Percentiles rank a stretch among this genome's conserved stretches.
phyloP scores from a whole-genome alignment of 2,329 filamentous ascomycete species.

The Penicillium sumatraense region DNA sequence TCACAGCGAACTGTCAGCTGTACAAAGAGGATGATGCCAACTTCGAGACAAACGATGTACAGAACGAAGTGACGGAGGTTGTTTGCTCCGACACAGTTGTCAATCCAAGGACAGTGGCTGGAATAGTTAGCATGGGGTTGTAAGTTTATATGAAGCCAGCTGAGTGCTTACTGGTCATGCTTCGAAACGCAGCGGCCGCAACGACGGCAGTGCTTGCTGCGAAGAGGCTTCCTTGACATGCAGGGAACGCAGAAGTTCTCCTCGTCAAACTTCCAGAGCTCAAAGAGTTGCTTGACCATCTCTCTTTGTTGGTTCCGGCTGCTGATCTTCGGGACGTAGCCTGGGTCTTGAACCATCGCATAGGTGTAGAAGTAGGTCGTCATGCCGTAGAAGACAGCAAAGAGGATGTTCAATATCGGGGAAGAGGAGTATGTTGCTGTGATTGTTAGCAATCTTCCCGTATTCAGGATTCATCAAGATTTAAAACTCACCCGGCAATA shows the following conservation, averaged over 20 bases:
- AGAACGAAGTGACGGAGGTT: constrained; percentile 96
- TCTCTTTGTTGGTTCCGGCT: constrained; percentile 89
- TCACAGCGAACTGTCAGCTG: constrained; percentile 74
- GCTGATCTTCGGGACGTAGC: constrained; percentile 87
- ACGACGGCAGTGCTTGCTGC: constrained; percentile 93
- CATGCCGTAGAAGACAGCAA: constrained; percentile 66
- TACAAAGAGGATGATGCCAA: constrained; percentile 75
- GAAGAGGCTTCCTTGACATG: constrained; percentile 89
- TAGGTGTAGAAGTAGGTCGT: constrained; percentile 85
- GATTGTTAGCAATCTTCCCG: constrained; percentile 4
- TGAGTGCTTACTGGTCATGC: constrained; percentile 81
- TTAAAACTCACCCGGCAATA: constrained; percentile 68
- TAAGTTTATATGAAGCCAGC: background rate
- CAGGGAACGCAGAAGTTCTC: constrained; percentile 91
- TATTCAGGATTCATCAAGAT: background rate
- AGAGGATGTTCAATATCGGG: constrained; percentile 78
- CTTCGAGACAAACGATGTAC: constrained; percentile 78
- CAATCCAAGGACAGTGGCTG: constrained; percentile 96
- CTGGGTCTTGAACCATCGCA: constrained; percentile 86
- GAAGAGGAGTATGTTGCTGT: constrained; percentile 67
- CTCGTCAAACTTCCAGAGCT: constrained; percentile 88
- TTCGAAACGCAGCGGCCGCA: constrained; percentile 93
- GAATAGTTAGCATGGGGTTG: constrained; percentile 6
- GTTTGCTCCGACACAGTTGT: constrained; percentile 94
- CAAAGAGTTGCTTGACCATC: constrained; percentile 84